phyloP scores from a whole-genome alignment of 192 early-diverging fungal genomes.

The Dispira simplex region DNA sequence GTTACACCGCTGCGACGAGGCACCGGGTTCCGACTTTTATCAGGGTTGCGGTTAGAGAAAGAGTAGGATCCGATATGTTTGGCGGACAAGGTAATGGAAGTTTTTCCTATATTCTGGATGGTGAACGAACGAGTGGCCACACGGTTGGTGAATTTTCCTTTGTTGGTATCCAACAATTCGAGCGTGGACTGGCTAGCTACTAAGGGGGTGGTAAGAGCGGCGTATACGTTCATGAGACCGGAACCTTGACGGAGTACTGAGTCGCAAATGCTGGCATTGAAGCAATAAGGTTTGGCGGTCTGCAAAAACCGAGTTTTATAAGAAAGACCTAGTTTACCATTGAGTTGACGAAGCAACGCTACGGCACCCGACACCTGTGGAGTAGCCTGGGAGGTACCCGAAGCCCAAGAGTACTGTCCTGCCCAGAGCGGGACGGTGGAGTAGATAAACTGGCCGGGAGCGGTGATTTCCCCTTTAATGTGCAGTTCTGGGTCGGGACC shows the following conservation, averaged over 20 bases:
- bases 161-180: slow-evolving; percentile 32
- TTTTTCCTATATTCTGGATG: slow-evolving; percentile 9
- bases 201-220: slow-evolving; percentile 35
- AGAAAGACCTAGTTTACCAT: slow-evolving; percentile 3
- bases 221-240: slow-evolving; percentile 57
- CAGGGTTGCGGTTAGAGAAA: slow-evolving; percentile 18
- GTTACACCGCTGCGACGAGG: slow-evolving; percentile 16
- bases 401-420: not conserved
- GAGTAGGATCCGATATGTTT: slow-evolving; percentile 16
- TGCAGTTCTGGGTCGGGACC: slow-evolving; percentile 11
- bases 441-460: slow-evolving; percentile 10
- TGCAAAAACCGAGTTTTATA: slow-evolving; percentile 29
- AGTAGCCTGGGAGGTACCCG: slow-evolving; percentile 10
- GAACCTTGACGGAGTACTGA: slow-evolving; percentile 49
- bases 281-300: slow-evolving; percentile 29
- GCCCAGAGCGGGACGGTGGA: slow-evolving; percentile 2
- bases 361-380: not conserved
- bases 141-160: not conserved
- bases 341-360: not conserved
- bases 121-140: not conserved
- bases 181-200: slow-evolving; percentile 36
- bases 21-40: slow-evolving; percentile 12
- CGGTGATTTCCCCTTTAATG: slow-evolving; percentile 8
- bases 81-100: slow-evolving; percentile 16
- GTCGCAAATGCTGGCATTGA: slow-evolving; percentile 24